Conservation (phyloP, 1,284 basidiomycete species). For the Trametes versicolor region DNA sequence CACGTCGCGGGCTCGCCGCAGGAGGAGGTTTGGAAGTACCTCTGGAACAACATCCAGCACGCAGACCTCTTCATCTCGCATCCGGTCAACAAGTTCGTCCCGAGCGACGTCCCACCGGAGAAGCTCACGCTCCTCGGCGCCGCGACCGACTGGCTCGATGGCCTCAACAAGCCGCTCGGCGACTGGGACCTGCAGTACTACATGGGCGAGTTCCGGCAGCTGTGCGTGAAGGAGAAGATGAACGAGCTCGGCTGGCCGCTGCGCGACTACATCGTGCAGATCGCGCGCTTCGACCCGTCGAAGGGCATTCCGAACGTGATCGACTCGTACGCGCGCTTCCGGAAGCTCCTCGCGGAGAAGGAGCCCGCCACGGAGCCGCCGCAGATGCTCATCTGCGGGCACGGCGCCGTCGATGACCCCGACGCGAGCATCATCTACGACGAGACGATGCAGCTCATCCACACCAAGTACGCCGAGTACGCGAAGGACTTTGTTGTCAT, state of each 20-base stretch:
- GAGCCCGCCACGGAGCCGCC: conserved; percentile 67
- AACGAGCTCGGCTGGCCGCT: conserved; percentile 79
- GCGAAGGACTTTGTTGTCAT: conserved; percentile 79
- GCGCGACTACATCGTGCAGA: conserved; percentile 85
- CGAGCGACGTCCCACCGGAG: conserved; percentile 78
- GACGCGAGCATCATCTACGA: conserved; percentile 90
- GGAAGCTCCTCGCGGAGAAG: conserved; percentile 65
- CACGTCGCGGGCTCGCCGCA: conserved; percentile 82
- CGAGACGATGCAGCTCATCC: conserved; percentile 69
- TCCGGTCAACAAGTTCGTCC: conserved; percentile 92
- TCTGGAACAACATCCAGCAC: conserved; percentile 88
- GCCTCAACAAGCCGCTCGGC: conserved; percentile 84
- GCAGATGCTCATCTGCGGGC: conserved; percentile 86
- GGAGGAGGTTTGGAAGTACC: conserved; percentile 89
- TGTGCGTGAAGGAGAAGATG: conserved; percentile 83
- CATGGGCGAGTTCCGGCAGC: conserved; percentile 83
- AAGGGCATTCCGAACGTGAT: conserved; percentile 85
- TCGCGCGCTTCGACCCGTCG: conserved; percentile 84
- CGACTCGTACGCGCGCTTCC: conserved; percentile 84
- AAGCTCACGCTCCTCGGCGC: conserved; percentile 79
- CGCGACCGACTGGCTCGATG: conserved; percentile 88
- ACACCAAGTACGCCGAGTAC: conserved; percentile 63
- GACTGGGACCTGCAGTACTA: conserved; percentile 82
- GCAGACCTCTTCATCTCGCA: conserved; percentile 91
- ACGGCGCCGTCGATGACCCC: conserved; percentile 89